phyloP scores from a whole-genome alignment of 1,284 basidiomycete genomes.

The Rhodotorula sp. region DNA sequence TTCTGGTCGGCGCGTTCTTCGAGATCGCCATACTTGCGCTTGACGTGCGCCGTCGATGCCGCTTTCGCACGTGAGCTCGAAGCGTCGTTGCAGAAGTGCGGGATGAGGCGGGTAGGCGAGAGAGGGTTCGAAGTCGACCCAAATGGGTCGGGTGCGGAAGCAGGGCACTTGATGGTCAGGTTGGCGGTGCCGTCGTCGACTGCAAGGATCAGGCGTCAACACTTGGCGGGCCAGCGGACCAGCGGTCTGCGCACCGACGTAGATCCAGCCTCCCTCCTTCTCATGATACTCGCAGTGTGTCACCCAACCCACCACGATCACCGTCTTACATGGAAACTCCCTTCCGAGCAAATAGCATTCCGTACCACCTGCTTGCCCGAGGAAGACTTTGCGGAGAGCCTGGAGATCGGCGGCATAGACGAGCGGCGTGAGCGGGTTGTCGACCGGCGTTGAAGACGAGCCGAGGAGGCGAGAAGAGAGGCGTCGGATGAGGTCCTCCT shows the following conservation, averaged over 20 bases:
- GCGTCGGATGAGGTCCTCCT: slow-evolving; percentile 1
- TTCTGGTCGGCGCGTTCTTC: neutral
- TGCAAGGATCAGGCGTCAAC: neutral
- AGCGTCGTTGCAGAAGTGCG: neutral
- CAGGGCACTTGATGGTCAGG: slow-evolving; percentile 9
- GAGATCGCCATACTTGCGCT: neutral
- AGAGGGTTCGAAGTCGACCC: neutral
- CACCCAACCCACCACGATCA: slow-evolving; percentile 23
- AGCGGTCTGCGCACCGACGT: slow-evolving; percentile 6
- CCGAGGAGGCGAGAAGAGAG: neutral
- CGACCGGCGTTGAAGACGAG: neutral
- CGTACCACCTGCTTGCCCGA: neutral
- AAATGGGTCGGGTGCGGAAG: neutral
- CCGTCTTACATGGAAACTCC: slow-evolving; percentile 25
- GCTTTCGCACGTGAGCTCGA: neutral
- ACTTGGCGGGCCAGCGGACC: too few relatives aligned
- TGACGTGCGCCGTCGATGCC: neutral
- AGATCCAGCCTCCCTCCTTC: slow-evolving; percentile 4
- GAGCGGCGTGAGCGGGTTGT: slow-evolving; percentile 13
- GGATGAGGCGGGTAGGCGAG: neutral
- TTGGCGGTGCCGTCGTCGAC: slow-evolving; percentile 37
- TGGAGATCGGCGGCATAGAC: slow-evolving; percentile 16
- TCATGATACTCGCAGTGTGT: slow-evolving; percentile 8
- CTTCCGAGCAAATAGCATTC: slow-evolving; percentile 22
- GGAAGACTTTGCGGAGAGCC: neutral